Conservation (phyloP, 768 basidiomycete species). For the Trametes sanguinea region DNA sequence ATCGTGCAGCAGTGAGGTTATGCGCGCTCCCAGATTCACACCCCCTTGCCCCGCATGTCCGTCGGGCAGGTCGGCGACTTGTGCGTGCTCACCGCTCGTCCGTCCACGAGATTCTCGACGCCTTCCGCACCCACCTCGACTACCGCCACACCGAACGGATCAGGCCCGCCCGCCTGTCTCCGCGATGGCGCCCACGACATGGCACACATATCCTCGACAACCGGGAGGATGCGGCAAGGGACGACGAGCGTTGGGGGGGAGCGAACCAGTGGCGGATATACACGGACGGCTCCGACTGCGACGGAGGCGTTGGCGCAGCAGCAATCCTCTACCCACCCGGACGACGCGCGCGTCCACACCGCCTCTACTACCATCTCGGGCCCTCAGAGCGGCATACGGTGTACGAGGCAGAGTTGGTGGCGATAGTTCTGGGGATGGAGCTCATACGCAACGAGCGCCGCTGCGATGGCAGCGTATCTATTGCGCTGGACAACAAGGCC, state of each 20-base stretch:
- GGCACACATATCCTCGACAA: background rate
- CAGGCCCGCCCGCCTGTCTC: slow-evolving; percentile 6
- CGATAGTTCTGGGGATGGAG: slow-evolving; percentile 29
- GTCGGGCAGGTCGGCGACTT: background rate
- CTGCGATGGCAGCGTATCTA: background rate
- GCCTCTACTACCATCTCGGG: too few relatives aligned
- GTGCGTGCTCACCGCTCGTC: slow-evolving; percentile 23
- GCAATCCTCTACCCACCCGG: too few relatives aligned
- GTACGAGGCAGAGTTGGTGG: slow-evolving; percentile 35
- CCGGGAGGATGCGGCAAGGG: slow-evolving; percentile 11
- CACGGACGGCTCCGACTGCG: slow-evolving; percentile 36
- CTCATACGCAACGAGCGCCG: slow-evolving; percentile 24
- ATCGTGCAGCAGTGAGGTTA: slow-evolving; percentile 18
- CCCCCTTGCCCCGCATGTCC: slow-evolving; percentile 18
- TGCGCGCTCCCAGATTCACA: slow-evolving; percentile 26
- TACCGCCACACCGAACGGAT: slow-evolving; percentile 22
- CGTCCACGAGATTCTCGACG: slow-evolving; percentile 26
- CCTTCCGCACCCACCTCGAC: slow-evolving; percentile 18
- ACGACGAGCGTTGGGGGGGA: slow-evolving; percentile 1
- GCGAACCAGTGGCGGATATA: slow-evolving; percentile 21
- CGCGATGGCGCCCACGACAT: slow-evolving; percentile 12
- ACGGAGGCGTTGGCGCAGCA: too few relatives aligned
- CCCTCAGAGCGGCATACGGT: slow-evolving; percentile 18
- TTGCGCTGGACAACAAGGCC: slow-evolving; percentile 14
- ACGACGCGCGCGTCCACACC: too few relatives aligned